phyloP scores from a whole-genome alignment of 148 eudicot genomes.

The Salicornia ramosissima region DNA sequence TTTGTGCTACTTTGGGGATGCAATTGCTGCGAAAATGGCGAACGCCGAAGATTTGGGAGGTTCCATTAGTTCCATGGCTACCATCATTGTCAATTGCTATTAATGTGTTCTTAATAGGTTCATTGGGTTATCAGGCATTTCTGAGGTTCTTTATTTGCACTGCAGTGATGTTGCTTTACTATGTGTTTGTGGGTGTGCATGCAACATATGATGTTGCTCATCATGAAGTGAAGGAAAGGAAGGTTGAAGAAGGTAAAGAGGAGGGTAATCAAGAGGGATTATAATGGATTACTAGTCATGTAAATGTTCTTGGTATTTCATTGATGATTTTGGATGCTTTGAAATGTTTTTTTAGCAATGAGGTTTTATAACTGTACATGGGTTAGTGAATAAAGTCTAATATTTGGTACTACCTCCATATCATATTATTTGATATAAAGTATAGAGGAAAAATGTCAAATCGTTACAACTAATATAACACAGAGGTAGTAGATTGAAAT shows the following conservation, averaged over 20 bases:
- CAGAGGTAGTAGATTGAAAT: too few species aligned
- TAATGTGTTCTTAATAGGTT: constrained; percentile 81
- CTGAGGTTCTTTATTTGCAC: constrained; percentile 73
- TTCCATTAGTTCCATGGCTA: constrained; percentile 90
- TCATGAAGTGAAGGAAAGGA: constrained; percentile 21
- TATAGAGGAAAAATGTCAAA: too few species aligned
- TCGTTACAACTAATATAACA: too few species aligned
- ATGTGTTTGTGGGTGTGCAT: constrained; percentile 79
- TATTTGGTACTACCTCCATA: too few species aligned
- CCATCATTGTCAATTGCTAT: constrained; percentile 68
- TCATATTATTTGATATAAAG: too few species aligned
- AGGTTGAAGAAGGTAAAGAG: constrained; percentile 38
- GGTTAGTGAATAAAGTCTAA: too few species aligned
- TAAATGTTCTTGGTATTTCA: neutral
- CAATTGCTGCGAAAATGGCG: constrained; percentile 53
- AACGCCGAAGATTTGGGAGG: constrained; percentile 78
- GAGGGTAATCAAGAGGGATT: constrained; percentile 12
- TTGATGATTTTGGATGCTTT: neutral
- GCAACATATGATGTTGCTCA: constrained; percentile 92
- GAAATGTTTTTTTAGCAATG: neutral
- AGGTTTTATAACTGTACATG: neutral
- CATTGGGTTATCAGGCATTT: constrained; percentile 66
- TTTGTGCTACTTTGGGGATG: constrained; percentile 56
- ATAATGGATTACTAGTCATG: neutral
- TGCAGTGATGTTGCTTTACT: constrained; percentile 80